A percentile compares a stretch with the other conserved stretches of the same genome.
These are phyloP conservation scores for Lunasporangiospora selenospora DNA, from an alignment of 192 early-diverging fungal genomes.

Conservation along the genomic window DNA sequence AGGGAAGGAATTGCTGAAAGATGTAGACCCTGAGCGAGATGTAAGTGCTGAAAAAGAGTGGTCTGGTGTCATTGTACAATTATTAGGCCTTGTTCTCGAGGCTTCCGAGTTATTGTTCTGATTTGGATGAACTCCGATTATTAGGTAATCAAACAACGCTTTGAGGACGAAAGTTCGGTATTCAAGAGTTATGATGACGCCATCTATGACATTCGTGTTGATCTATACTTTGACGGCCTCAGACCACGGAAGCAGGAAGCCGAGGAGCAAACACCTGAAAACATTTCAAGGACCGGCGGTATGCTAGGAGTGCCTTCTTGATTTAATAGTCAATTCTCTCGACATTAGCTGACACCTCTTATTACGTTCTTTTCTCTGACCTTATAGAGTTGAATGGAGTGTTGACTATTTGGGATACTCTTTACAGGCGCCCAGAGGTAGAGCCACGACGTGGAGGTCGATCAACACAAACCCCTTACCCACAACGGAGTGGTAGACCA, in stretches of 20 bases:
- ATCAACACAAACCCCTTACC: conserved; percentile 24
- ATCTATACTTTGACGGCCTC: conserved; percentile 37
- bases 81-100: background rate
- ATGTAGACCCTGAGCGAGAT: conserved; percentile 46
- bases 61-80: background rate
- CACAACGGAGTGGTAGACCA: conserved; percentile 17
- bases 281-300: conserved; percentile 17
- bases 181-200: conserved; percentile 50
- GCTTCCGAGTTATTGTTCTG: background rate
- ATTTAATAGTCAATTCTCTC: background rate
- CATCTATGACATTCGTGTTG: conserved; percentile 41
- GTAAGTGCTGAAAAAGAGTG: conserved; percentile 17
- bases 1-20: conserved; percentile 51
- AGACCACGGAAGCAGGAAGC: conserved; percentile 34
- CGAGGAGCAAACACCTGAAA: conserved; percentile 28
- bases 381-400: conserved; percentile 23
- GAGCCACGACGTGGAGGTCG: conserved; percentile 35
- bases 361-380: background rate
- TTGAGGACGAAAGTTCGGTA: conserved; percentile 41
- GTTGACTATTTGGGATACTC: conserved; percentile 30
- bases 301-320: background rate
- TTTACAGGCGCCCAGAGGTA: conserved; percentile 27
- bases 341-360: background rate
- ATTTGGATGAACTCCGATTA: background rate
- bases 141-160: conserved; percentile 49